A percentile compares a stretch with the other conserved stretches of the same genome.
phyloP scores from a whole-genome alignment of 2,329 filamentous ascomycete species.

The Phoma sp. region DNA sequence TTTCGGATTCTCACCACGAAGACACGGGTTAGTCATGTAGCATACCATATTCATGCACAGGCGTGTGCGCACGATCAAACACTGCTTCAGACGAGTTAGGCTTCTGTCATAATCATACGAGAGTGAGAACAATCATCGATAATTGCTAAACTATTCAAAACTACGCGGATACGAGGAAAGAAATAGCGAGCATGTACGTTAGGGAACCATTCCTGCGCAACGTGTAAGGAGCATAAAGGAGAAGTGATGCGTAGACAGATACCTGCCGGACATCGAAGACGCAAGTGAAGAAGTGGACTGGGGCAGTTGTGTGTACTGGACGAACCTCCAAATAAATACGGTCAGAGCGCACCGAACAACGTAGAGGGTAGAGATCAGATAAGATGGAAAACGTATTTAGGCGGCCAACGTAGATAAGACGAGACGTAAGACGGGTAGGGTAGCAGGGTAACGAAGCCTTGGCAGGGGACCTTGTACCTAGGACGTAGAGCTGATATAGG shows the following conservation, averaged over 20 bases:
- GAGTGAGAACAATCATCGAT: background rate
- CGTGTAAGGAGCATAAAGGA: no score
- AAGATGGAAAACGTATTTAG: constrained; percentile 5
- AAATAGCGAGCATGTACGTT: background rate
- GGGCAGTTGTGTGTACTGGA: no score
- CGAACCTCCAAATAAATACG: no score
- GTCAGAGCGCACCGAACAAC: background rate
- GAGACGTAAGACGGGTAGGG: background rate
- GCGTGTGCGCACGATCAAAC: background rate
- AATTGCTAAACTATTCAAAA: background rate
- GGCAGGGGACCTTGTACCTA: background rate
- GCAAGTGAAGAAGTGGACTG: no score
- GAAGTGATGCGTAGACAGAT: no score
- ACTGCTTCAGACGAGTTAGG: background rate
- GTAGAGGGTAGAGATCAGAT: background rate
- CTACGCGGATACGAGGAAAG: background rate
- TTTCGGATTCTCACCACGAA: constrained; percentile 13
- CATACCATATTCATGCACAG: background rate
- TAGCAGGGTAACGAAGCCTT: background rate
- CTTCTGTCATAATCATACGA: no score
- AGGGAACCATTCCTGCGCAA: no score
- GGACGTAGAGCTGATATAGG: background rate
- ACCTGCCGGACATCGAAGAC: no score
- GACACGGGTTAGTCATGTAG: constrained; percentile 1
- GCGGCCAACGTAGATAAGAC: background rate